Evolutionary conservation across 1,284 basidiomycete genomes (phyloP).

Genomic region (Mrakiaceae sp.): DNA sequence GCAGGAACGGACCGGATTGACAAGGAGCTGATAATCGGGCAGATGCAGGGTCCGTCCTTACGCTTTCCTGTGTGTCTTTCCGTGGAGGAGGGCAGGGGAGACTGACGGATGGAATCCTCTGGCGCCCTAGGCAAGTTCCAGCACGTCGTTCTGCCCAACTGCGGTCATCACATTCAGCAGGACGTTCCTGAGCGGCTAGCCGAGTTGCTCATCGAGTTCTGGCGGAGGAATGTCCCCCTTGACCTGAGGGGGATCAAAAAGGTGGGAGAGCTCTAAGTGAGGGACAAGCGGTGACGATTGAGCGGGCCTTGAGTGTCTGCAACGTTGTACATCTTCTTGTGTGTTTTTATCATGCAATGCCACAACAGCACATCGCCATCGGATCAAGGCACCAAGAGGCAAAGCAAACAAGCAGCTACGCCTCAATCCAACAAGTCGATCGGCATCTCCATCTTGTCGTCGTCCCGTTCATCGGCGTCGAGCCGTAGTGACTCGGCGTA

Average conservation of each 20-base stretch:
- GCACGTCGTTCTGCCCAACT: slow-evolving; percentile 69
- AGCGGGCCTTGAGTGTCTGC: too few relatives aligned
- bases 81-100: too few relatives aligned
- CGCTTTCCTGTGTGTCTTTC: neutral
- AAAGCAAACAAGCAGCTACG: too few relatives aligned
- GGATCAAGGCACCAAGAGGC: too few relatives aligned
- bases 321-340: too few relatives aligned
- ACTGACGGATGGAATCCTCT: too few relatives aligned
- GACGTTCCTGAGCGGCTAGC: slow-evolving; percentile 75
- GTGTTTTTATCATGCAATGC: too few relatives aligned
- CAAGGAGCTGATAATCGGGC: slow-evolving; percentile 88
- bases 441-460: neutral
- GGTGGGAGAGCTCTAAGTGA: slow-evolving; percentile 53
- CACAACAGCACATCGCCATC: too few relatives aligned
- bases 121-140: slow-evolving; percentile 74
- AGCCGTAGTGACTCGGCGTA: slow-evolving; percentile 3
- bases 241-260: slow-evolving; percentile 55
- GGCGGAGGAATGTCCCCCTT: slow-evolving; percentile 63
- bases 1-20: slow-evolving; percentile 90
- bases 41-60: slow-evolving; percentile 51
- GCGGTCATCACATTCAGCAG: slow-evolving; percentile 88
- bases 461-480: neutral
- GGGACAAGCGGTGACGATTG: too few relatives aligned
- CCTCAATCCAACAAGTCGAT: too few relatives aligned
- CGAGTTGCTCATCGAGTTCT: slow-evolving; percentile 73